phyloP scores from a whole-genome alignment of 768 basidiomycete genomes.

The Hypholoma sublateritium region DNA sequence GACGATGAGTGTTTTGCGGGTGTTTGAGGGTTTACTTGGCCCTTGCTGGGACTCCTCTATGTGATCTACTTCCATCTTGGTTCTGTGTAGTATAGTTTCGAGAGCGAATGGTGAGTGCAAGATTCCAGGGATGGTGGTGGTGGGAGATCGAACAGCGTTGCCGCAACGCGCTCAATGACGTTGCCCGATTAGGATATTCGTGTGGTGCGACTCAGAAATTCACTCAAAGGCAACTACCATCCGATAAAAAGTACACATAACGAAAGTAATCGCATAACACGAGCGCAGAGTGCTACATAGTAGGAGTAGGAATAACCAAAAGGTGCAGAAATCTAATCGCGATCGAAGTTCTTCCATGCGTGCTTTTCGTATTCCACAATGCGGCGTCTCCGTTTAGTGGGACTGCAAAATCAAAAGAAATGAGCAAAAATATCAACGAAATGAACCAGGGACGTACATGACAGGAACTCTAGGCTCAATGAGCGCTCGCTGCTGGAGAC shows the following conservation, averaged over 20 bases:
- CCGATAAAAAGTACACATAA: background rate
- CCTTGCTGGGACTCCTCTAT: slow-evolving; percentile 22
- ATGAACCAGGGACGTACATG: slow-evolving; percentile 41
- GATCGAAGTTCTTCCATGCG: slow-evolving; percentile 67
- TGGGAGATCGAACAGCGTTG: background rate
- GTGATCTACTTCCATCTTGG: slow-evolving; percentile 43
- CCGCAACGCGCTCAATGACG: background rate
- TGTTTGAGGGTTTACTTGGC: slow-evolving; percentile 23
- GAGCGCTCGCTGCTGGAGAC: slow-evolving; percentile 83
- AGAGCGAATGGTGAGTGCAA: background rate
- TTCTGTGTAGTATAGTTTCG: slow-evolving; percentile 1
- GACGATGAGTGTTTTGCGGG: slow-evolving; percentile 31
- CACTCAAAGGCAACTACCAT: background rate
- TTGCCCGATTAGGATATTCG: slow-evolving; percentile 5
- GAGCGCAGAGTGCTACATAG: background rate
- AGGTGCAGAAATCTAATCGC: slow-evolving; percentile 32
- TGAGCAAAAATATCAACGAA: background rate
- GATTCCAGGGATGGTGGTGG: background rate
- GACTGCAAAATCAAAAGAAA: slow-evolving; percentile 31
- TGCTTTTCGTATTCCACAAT: slow-evolving; percentile 75
- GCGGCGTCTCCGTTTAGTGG: slow-evolving; percentile 50
- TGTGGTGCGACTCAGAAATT: no score
- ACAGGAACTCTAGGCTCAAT: slow-evolving; percentile 85
- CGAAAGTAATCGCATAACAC: background rate
- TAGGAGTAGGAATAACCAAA: background rate